Evolutionary conservation across 768 basidiomycete species (phyloP).

Genomic region (Mycena polygramma): DNA sequence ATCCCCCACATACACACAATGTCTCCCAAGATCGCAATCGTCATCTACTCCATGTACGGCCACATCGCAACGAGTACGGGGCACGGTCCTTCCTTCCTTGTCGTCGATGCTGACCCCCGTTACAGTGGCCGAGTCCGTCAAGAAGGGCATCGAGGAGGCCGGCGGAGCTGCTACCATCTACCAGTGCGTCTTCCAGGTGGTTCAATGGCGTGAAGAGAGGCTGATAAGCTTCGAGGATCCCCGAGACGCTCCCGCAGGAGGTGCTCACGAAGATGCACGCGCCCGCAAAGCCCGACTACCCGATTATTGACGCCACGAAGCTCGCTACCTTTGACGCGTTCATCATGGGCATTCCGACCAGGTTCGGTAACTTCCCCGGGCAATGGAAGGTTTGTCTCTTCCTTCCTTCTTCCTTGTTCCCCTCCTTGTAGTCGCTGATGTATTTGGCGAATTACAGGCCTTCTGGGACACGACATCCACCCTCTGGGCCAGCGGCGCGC

Average conservation of each 20-base stretch:
- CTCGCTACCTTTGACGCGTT: slow-evolving; percentile 77
- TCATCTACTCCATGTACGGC: slow-evolving; percentile 82
- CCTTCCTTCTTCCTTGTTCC: neutral
- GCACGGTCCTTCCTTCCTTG: neutral
- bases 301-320: slow-evolving; percentile 67
- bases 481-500: slow-evolving; percentile 69
- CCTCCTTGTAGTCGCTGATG: neutral
- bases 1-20: slow-evolving; percentile 39
- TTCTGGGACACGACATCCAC: slow-evolving; percentile 85
- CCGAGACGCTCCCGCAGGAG: slow-evolving; percentile 83
- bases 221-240: slow-evolving; percentile 59
- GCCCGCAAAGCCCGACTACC: slow-evolving; percentile 78
- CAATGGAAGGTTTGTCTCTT: slow-evolving; percentile 67
- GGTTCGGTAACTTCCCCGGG: slow-evolving; percentile 82
- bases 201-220: neutral
- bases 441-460: slow-evolving; percentile 49
- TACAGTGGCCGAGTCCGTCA: slow-evolving; percentile 72
- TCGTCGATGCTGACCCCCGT: slow-evolving; percentile 14
- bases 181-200: slow-evolving; percentile 59
- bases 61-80: slow-evolving; percentile 73
- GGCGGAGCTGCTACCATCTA: slow-evolving; percentile 67
- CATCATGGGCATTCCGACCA: slow-evolving; percentile 78
- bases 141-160: slow-evolving; percentile 59
- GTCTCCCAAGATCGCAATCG: slow-evolving; percentile 73
- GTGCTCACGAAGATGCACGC: slow-evolving; percentile 79